phyloP scores from a whole-genome alignment of 192 early-diverging fungal species.

The Fimicolochytrium jonesii region DNA sequence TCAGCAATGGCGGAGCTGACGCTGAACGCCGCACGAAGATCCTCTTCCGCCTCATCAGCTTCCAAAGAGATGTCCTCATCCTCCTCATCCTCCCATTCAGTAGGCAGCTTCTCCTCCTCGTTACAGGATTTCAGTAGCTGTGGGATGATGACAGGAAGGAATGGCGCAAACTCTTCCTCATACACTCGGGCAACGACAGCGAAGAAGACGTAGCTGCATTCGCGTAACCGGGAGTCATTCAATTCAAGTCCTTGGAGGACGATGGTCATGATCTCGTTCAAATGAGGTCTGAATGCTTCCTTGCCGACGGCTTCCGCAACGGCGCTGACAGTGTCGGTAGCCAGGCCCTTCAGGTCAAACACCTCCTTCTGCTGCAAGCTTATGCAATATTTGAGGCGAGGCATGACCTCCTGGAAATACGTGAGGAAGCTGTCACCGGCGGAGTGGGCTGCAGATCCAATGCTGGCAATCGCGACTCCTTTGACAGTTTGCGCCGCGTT shows the following conservation, averaged over 20 bases:
- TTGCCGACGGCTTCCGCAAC: constrained; percentile 85
- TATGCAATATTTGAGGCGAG: constrained; percentile 69
- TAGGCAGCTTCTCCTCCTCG: constrained; percentile 63
- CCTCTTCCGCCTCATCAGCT: constrained; percentile 20
- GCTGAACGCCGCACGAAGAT: constrained; percentile 35
- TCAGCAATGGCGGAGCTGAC: constrained; percentile 80
- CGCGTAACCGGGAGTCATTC: constrained; percentile 68
- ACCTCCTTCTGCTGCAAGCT: constrained; percentile 63
- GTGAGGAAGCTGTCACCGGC: constrained; percentile 66
- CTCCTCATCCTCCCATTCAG: constrained; percentile 54
- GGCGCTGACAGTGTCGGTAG: constrained; percentile 78
- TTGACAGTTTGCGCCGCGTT: constrained; percentile 63
- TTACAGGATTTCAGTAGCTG: constrained; percentile 74
- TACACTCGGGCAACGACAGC: constrained; percentile 77
- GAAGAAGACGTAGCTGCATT: constrained; percentile 86
- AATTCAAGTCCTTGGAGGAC: constrained; percentile 74
- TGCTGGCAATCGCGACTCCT: constrained; percentile 74
- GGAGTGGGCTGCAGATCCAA: constrained; percentile 89
- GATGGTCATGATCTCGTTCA: constrained; percentile 69
- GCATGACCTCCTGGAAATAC: constrained; percentile 72
- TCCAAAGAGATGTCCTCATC: constrained; percentile 23
- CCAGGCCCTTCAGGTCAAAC: constrained; percentile 74
- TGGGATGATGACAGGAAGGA: constrained; percentile 72
- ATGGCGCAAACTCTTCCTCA: constrained; percentile 76
- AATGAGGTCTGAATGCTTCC: constrained; percentile 71